These are phyloP conservation scores for Trichoderma parareesei DNA, from an alignment of 495 filamentous ascomycete genomes.

Conservation along the genomic window DNA sequence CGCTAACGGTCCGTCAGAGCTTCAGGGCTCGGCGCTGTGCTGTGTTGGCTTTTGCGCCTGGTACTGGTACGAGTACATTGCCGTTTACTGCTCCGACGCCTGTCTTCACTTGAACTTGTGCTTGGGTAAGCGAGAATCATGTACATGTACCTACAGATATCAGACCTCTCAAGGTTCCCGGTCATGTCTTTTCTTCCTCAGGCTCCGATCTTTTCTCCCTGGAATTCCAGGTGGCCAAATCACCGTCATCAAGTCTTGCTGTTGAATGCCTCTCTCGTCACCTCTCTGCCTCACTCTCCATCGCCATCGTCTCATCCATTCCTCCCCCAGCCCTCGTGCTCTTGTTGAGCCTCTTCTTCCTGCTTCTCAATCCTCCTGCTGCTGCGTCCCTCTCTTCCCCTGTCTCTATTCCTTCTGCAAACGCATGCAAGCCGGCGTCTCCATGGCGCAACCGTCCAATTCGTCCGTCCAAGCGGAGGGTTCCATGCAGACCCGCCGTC, in stretches of 20 bases:
- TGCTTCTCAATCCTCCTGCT: not conserved
- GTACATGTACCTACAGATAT: not conserved
- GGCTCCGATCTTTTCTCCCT: not conserved
- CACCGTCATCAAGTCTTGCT: not conserved
- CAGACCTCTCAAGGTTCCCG: too few species aligned
- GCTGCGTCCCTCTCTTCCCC: not conserved
- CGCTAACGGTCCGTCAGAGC: not conserved
- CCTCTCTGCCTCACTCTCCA: not conserved
- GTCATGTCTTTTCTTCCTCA: too few species aligned
- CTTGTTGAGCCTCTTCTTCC: not conserved
- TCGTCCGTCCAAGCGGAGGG: not conserved
- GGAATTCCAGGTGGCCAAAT: not conserved
- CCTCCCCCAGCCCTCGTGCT: not conserved
- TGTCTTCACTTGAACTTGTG: not conserved
- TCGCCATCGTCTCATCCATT: not conserved
- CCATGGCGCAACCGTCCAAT: not conserved
- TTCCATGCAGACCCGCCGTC: conserved; percentile 1
- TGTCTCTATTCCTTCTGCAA: conserved; percentile 7
- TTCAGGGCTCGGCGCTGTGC: not conserved
- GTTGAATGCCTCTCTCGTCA: not conserved
- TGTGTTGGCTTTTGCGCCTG: too few species aligned
- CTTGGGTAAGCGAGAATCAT: not conserved
- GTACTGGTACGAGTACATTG: too few species aligned
- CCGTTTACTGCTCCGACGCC: not conserved
- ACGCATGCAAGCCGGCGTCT: conserved; percentile 4